Evolutionary conservation across 1,284 basidiomycete genomes (phyloP).

Genomic region (Apiotrichum akiyoshidainum): DNA sequence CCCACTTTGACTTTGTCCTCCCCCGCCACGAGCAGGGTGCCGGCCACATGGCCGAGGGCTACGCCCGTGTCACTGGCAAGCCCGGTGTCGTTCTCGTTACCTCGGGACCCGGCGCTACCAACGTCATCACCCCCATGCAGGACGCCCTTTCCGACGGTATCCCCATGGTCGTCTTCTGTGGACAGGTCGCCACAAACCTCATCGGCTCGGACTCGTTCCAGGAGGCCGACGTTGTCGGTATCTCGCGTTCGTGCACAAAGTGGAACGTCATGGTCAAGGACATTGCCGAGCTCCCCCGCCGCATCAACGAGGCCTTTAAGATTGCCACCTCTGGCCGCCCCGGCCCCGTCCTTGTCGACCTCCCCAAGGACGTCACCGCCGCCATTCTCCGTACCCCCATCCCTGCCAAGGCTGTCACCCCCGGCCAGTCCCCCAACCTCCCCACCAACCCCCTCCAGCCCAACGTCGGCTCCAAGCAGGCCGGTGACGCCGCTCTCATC

Average conservation of each 20-base stretch:
- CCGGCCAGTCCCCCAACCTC: conserved; percentile 71
- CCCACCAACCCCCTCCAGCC: conserved; percentile 61
- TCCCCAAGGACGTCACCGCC: conserved; percentile 97
- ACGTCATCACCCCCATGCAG: conserved; percentile 97
- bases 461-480: conserved; percentile 60
- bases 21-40: conserved; percentile 97
- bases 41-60: conserved; percentile 98
- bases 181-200: conserved; percentile 96
- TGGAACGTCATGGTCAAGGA: conserved; percentile 99
- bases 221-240: conserved; percentile 94
- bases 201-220: conserved; percentile 99
- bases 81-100: conserved; percentile 98
- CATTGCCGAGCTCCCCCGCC: conserved; percentile 85
- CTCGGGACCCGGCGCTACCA: conserved; percentile 95
- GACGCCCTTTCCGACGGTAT: conserved; percentile 94
- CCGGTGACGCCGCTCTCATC: conserved; percentile 67
- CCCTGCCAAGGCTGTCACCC: conserved; percentile 82
- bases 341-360: conserved; percentile 93
- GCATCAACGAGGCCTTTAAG: conserved; percentile 99
- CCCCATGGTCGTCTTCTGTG: conserved; percentile 91
- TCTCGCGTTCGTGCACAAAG: conserved; percentile 94
- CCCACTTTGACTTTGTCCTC: conserved; percentile 91
- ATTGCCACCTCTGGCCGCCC: conserved; percentile 95
- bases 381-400: conserved; percentile 81
- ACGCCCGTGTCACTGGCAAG: conserved; percentile 94